These are phyloP conservation scores for Posidonia oceanica DNA, from an alignment of 116 monocot species.

Conservation along the genomic window DNA sequence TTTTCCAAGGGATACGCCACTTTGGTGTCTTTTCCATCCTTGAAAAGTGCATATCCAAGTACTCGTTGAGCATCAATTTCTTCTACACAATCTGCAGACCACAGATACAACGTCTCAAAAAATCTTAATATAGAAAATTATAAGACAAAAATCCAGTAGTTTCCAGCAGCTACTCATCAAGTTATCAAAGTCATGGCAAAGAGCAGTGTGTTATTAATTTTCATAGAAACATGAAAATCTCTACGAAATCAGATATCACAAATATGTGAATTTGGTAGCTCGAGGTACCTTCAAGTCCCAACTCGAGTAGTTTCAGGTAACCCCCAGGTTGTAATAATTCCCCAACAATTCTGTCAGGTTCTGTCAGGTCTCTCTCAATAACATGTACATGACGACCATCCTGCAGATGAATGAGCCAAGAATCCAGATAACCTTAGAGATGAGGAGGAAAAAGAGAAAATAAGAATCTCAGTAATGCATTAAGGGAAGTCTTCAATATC, in stretches of 20 bases:
- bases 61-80: conserved; percentile 89
- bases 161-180: no score
- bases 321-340: conserved; percentile 93
- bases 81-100: conserved; percentile 65
- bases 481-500: no score
- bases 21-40: conserved; percentile 68
- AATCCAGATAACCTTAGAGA: no score
- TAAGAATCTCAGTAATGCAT: no score
- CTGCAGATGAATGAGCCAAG: conserved; percentile 14
- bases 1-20: conserved; percentile 70
- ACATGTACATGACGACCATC: conserved; percentile 84
- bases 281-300: conserved; percentile 73
- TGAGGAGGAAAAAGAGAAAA: no score
- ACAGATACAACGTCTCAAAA: no score
- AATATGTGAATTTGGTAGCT: not conserved
- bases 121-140: no score
- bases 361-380: conserved; percentile 88
- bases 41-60: conserved; percentile 79
- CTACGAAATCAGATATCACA: no score
- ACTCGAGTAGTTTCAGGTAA: conserved; percentile 76
- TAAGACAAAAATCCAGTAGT: no score
- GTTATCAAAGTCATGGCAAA: no score
- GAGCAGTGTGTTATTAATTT: no score
- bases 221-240: no score
- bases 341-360: conserved; percentile 95